These are phyloP conservation scores for Thecaphora frezii DNA, from an alignment of 1,284 basidiomycete genomes.

Conservation along the genomic window DNA sequence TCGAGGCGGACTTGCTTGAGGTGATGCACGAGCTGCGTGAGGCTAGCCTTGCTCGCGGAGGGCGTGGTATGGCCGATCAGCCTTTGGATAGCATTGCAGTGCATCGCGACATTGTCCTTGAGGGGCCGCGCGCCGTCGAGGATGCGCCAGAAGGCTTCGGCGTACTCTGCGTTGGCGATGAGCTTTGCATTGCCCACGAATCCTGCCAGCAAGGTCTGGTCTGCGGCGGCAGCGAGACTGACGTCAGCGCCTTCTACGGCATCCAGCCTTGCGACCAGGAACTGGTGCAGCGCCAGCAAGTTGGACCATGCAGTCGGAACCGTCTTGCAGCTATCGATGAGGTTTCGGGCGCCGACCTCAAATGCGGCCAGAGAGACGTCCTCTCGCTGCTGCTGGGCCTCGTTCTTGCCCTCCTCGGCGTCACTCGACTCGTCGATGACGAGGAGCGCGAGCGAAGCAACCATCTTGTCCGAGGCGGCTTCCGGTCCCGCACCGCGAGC, in stretches of 20 bases:
- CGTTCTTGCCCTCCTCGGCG: constrained; percentile 1
- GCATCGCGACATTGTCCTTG: neutral
- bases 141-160: neutral
- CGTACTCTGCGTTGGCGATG: neutral
- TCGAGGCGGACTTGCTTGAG: neutral
- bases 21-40: neutral
- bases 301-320: neutral
- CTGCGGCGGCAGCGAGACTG: neutral
- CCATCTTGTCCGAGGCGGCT: neutral
- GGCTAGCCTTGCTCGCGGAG: too few species aligned
- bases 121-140: neutral
- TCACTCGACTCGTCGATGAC: neutral
- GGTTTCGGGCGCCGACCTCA: neutral
- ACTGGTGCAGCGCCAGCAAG: neutral
- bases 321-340: neutral
- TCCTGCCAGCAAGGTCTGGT: neutral
- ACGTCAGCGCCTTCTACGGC: too few species aligned
- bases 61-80: neutral
- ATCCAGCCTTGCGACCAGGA: neutral
- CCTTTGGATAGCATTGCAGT: neutral
- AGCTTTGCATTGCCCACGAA: neutral
- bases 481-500: neutral
- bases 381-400: neutral
- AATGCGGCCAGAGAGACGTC: constrained; percentile 1
- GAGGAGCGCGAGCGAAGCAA: neutral